Conservation (phyloP, 202 grass and related monocot genomes). For the Zoysia matrella region DNA sequence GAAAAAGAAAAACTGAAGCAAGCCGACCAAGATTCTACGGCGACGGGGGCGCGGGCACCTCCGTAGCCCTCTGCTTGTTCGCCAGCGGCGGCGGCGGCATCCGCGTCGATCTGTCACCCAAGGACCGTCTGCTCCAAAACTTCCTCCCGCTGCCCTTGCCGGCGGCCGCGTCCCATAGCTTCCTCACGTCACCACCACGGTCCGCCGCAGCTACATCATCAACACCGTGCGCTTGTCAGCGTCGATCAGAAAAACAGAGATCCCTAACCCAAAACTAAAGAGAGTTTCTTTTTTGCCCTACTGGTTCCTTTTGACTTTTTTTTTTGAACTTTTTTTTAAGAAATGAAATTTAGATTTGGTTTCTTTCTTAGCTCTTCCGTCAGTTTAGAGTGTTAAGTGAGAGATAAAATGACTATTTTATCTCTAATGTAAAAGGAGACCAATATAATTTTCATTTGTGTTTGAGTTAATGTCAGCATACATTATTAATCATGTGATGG, state of each 20-base stretch:
- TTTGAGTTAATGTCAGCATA: no score
- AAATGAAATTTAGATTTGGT: no score
- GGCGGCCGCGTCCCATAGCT: background rate
- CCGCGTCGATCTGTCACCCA: background rate
- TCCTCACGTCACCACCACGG: background rate
- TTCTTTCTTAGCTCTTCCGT: no score
- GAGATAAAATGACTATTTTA: no score
- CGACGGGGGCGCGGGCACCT: background rate
- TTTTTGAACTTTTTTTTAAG: no score
- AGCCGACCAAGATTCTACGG: background rate
- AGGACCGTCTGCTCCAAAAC: background rate
- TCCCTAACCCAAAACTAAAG: background rate
- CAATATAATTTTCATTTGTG: no score
- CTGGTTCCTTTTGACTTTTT: no score
- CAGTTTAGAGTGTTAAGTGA: no score
- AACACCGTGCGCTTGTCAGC: background rate
- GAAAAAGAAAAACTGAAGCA: background rate
- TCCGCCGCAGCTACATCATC: background rate
- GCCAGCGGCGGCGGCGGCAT: slow-evolving; percentile 18
- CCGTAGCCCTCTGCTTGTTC: background rate
- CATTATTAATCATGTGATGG: no score
- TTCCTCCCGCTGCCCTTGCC: background rate
- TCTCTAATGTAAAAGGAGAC: no score
- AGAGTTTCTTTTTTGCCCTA: no score
- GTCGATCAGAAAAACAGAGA: background rate